Evolutionary conservation across 1,139 yeast genomes (phyloP).

Genomic region (Saccharomyces hybrid): DNA sequence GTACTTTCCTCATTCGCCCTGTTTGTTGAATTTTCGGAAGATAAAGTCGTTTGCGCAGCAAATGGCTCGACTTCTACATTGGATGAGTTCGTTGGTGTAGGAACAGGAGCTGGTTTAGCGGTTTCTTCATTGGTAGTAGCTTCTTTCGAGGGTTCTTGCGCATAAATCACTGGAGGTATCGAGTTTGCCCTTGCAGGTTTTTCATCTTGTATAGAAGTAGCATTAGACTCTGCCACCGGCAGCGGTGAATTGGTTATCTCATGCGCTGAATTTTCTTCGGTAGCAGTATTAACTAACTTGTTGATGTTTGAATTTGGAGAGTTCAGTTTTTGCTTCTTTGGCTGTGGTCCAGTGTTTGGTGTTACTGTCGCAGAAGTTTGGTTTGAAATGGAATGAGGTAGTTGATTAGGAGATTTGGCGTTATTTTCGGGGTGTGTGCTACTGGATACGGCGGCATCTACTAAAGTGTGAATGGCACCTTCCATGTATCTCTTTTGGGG

Average conservation of each 20-base stretch:
- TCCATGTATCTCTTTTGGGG: slow-evolving; percentile 26
- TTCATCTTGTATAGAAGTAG: neutral
- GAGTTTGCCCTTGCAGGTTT: neutral
- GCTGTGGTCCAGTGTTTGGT: slow-evolving; percentile 1
- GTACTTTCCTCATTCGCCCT: neutral
- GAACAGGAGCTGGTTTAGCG: neutral
- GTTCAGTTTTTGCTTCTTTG: slow-evolving; percentile 5
- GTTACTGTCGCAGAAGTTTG: neutral
- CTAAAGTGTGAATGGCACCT: slow-evolving; percentile 28
- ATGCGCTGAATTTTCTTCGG: neutral
- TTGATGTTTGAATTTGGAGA: slow-evolving; percentile 5
- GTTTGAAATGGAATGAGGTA: neutral
- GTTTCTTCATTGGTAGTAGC: neutral
- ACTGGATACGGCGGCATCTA: slow-evolving; percentile 27
- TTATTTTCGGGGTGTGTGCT: neutral
- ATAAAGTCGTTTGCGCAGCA: neutral
- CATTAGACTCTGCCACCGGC: neutral
- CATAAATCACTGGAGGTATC: neutral
- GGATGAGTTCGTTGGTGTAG: neutral
- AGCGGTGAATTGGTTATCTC: neutral
- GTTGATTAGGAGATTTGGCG: neutral
- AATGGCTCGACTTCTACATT: neutral
- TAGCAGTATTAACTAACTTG: slow-evolving; percentile 5
- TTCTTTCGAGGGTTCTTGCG: neutral
- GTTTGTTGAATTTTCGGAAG: neutral